A percentile compares a stretch with the other conserved stretches of the same genome.
These are phyloP conservation scores for Pseudonitzschia multiseries DNA, from an alignment of 108 stramenopile species.

Conservation along the genomic window DNA sequence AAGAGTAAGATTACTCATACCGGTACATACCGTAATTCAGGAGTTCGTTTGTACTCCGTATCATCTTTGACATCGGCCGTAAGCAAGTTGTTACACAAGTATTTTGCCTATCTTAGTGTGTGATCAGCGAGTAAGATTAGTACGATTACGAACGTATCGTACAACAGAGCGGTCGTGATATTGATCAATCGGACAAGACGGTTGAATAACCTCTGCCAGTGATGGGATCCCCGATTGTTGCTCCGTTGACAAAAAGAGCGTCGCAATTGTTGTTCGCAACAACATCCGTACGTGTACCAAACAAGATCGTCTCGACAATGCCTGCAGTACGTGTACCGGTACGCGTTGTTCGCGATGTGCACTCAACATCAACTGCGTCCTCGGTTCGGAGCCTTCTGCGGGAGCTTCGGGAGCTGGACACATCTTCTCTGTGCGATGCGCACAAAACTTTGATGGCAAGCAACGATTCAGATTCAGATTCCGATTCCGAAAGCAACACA, in stretches of 20 bases:
- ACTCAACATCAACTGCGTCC: background rate
- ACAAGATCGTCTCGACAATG: background rate
- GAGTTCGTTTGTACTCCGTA: too few species aligned
- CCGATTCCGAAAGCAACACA: background rate
- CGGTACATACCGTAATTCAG: too few species aligned
- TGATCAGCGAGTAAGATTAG: too few species aligned
- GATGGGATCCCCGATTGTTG: background rate
- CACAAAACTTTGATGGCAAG: conserved; percentile 2
- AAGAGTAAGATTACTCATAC: too few species aligned
- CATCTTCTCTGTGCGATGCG: conserved; percentile 20
- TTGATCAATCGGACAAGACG: too few species aligned
- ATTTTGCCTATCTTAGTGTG: too few species aligned
- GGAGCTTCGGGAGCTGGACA: conserved; percentile 10
- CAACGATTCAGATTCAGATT: too few species aligned
- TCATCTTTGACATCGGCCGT: too few species aligned
- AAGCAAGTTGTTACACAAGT: too few species aligned
- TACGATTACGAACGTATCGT: too few species aligned
- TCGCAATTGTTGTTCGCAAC: background rate
- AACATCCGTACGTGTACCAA: background rate
- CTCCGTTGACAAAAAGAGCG: background rate
- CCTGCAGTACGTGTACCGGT: background rate
- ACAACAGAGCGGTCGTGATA: too few species aligned
- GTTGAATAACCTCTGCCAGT: background rate
- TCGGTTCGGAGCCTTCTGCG: background rate
- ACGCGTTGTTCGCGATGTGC: background rate